Evolutionary conservation across 1,284 basidiomycete species (phyloP).

Genomic region (Cutaneotrichosporon dermatis): DNA sequence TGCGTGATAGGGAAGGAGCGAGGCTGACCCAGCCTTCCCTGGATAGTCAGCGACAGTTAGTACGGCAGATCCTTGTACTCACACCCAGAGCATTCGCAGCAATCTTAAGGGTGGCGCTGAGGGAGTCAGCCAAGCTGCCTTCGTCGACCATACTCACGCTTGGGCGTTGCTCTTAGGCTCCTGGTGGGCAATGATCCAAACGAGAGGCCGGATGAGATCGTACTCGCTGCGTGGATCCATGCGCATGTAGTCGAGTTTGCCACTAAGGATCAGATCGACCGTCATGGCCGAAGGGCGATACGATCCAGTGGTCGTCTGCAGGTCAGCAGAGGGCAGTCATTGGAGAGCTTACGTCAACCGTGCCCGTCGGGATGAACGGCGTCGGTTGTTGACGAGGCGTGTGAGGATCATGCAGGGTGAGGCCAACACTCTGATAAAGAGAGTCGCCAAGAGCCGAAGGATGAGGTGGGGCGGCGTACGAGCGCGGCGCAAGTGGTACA

Average conservation of each 20-base stretch:
- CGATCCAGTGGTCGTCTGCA: neutral
- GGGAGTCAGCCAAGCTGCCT: too few relatives aligned
- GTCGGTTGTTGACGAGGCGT: neutral
- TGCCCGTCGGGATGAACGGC: neutral
- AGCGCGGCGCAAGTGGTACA: neutral
- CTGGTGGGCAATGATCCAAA: constrained; percentile 39
- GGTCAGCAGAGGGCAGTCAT: neutral
- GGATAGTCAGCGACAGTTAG: neutral
- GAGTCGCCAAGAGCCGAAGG: neutral
- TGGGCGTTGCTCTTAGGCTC: constrained; percentile 33
- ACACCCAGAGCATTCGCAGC: constrained; percentile 38
- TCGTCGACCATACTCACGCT: constrained; percentile 23
- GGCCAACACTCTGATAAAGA: neutral
- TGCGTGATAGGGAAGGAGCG: constrained; percentile 10
- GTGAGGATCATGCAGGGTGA: neutral
- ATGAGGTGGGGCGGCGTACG: neutral
- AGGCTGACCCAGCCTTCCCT: constrained; percentile 14
- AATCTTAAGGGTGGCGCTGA: constrained; percentile 32
- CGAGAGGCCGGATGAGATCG: constrained; percentile 30
- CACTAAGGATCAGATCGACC: constrained; percentile 18
- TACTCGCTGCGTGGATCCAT: constrained; percentile 19
- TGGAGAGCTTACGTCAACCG: neutral
- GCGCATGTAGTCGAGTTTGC: constrained; percentile 19
- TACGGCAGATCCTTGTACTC: constrained; percentile 1
- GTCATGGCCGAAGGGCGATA: constrained; percentile 14